Evolutionary conservation across 23 red algal genomes (phyloP), one percentile per base, ranked within the genome.

Genomic region (Pyropia yezoensis): DNA sequence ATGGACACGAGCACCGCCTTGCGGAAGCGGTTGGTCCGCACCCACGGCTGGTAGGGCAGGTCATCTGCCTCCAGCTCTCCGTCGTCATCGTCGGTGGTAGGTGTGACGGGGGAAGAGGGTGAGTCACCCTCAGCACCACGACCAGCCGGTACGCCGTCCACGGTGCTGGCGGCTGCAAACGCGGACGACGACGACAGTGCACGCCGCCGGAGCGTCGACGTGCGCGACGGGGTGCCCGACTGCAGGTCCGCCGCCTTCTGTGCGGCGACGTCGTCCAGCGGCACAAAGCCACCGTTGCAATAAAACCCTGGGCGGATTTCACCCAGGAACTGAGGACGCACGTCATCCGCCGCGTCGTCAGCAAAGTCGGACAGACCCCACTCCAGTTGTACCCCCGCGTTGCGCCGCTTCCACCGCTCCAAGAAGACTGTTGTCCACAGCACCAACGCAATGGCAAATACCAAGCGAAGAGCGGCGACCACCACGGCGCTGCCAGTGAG

Each of bases 361-460:
- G 76, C 32, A 69, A 78, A 88, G 61, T 88, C 73, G 52, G 73
- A 22, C 26, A 79, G 65, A 58, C 83, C 83, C 71, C 71, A 88
- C 9, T 62, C 52, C 5, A 76, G 56, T 17, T 71, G 70, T 13
- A 88, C 61, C 33, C 51, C 62, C 14, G 83, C 83, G 13, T 73
- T 88, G 32, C 83, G 65, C 33, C 83, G 34, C 67, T 88, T 88
- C 83, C 83, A 88, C 29, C 39, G 67, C 51, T 88, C 83, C 49
- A 79, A 52, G 66, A 88, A 88, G 52, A 70, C 39, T 19, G 83
- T 79, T 20, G 83, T 79, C 83, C 83, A 88, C 21, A 88, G 14
- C 18, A 79, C 83, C 16, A 88, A 14, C 14, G 51, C 62, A 18
- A 87, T 77, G 0, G 51, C 30, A 51, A 87, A 87, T 23, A 87